Evolutionary conservation across 2,329 filamentous ascomycete genomes (phyloP), one percentile per base, ranked within the genome.

Genomic region (Ophiocordyceps camponoti-rufipedis): DNA sequence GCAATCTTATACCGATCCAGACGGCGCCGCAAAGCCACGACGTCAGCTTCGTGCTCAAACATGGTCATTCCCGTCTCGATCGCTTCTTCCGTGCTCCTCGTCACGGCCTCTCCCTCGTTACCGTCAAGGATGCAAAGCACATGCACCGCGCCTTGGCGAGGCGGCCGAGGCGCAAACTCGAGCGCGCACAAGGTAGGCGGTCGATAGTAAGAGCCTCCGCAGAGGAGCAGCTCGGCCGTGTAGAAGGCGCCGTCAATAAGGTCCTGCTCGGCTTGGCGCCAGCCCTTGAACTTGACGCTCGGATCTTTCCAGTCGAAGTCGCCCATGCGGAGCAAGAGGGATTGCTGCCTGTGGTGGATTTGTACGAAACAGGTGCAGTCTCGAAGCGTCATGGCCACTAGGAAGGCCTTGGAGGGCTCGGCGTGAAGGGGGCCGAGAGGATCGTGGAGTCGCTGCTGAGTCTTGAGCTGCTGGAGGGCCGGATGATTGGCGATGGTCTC

Each of bases 301-400:
- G 73, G 70, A 47, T 79, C 80, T 64, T 91, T 91, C 54, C 82
- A 71, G 61, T 91, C 85, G 41, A 89, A 69, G 56, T 91, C 85
- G 1, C 80, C 82, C 10, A 91, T 69, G 45, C 80, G 75, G 41
- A 75, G 69, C 46, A 74, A 68, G 7, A 78, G 59, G 1, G 58
- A 56, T 7, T 53, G 50, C 1, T 54, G 48, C 8, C 51, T 45
- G 14, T 50, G 52, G 41, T 61, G 61, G 46, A 86, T 70, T 54
- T 75, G 74, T 39, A 85, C 65, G 55, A 81, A 87, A 53, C 84
- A 73, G 4, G 82, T 85, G 58, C 84, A 87, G 64, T 91, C 85
- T 44, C 85, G 69, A 51, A 91, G 59, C 4, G 85, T 88, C 84
- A 89, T 89, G 46, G 82, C 82, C 7, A 84, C 66, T 12, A 74